Conservation (phyloP, 352 stramenopile species). For the Phytophthora niederhauseri region DNA sequence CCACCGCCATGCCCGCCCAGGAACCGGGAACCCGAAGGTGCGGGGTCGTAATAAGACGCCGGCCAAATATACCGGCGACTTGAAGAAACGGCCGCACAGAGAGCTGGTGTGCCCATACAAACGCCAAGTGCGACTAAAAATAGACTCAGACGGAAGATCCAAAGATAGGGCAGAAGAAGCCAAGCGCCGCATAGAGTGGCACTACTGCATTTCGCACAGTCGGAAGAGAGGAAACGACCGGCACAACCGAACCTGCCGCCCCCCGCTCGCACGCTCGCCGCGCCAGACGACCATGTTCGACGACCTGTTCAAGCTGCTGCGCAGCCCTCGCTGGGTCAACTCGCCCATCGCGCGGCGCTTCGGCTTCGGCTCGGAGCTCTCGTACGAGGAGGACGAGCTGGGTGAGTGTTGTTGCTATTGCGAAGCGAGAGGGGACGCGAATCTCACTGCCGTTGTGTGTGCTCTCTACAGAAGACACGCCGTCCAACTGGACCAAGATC, state of each 20-base stretch:
- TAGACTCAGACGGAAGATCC: slow-evolving; percentile 28
- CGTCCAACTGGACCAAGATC: slow-evolving; percentile 81
- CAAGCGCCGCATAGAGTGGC: slow-evolving; percentile 18
- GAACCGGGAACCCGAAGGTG: not conserved
- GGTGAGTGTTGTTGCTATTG: slow-evolving; percentile 26
- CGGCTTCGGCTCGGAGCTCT: slow-evolving; percentile 66
- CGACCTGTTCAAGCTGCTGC: slow-evolving; percentile 85
- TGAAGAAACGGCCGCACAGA: slow-evolving; percentile 5
- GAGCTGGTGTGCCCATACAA: not conserved
- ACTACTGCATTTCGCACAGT: slow-evolving; percentile 4
- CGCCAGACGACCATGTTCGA: slow-evolving; percentile 49
- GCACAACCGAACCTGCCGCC: slow-evolving; percentile 32
- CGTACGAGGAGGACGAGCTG: slow-evolving; percentile 67
- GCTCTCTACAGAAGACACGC: slow-evolving; percentile 42
- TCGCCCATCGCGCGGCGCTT: slow-evolving; percentile 75
- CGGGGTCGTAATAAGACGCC: not conserved
- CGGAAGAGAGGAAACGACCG: slow-evolving; percentile 30
- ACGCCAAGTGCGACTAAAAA: slow-evolving; percentile 1
- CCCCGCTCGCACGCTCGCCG: slow-evolving; percentile 2
- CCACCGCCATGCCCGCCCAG: not conserved
- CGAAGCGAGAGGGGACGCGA: not conserved
- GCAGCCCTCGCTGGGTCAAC: slow-evolving; percentile 79
- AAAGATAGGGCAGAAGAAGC: slow-evolving; percentile 30
- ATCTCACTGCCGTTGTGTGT: not conserved
- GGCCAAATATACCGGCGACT: not conserved